Percentiles rank a stretch among this genome's conserved stretches.
Evolutionary conservation across 2,329 filamentous ascomycete species (phyloP).

Genomic region (Bipolaris oryzae): DNA sequence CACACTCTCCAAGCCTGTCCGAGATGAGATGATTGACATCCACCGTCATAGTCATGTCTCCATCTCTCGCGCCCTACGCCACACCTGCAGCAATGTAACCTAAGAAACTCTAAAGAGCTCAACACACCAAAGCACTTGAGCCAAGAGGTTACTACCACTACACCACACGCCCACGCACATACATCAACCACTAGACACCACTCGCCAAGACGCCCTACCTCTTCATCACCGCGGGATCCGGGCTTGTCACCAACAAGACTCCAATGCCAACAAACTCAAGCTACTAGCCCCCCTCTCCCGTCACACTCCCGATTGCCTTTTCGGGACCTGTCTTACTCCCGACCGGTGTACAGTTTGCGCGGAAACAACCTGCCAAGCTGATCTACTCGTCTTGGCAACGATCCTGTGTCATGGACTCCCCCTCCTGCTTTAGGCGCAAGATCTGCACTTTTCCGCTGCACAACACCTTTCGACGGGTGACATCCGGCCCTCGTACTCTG

Average conservation of each 20-base stretch:
- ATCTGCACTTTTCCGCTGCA: too few species aligned
- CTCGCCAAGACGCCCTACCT: constrained; percentile 1
- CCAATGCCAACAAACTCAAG: constrained; percentile 3
- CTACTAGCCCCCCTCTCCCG: background rate
- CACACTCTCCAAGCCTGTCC: background rate
- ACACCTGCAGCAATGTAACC: background rate
- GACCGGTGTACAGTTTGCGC: too few species aligned
- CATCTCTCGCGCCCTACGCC: background rate
- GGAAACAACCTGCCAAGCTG: too few species aligned
- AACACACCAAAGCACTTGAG: background rate
- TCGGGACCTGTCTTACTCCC: background rate
- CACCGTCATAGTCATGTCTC: background rate
- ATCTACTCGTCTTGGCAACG: too few species aligned
- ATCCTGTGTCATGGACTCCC: too few species aligned
- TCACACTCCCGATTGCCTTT: constrained; percentile 3
- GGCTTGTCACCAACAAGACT: constrained; percentile 28
- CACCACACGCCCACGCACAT: background rate
- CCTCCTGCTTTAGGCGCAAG: too few species aligned
- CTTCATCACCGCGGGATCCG: constrained; percentile 6
- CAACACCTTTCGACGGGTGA: too few species aligned
- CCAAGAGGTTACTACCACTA: background rate
- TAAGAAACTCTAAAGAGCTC: background rate
- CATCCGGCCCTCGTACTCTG: too few species aligned
- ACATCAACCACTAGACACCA: background rate
- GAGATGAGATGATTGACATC: background rate